These are phyloP conservation scores for Diversispora epigaea DNA, from an alignment of 192 early-diverging fungal genomes.

Conservation along the genomic window DNA sequence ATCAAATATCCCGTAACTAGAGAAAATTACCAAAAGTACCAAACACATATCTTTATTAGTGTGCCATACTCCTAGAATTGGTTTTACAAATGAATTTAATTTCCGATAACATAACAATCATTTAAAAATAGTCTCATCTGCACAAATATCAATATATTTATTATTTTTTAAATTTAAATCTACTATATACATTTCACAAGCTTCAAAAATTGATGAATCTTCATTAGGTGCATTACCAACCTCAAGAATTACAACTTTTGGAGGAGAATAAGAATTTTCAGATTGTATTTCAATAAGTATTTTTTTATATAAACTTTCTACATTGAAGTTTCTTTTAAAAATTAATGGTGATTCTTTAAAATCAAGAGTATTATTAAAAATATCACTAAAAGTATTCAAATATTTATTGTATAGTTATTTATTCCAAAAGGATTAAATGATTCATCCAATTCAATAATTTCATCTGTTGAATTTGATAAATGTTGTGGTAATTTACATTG, in stretches of 20 bases:
- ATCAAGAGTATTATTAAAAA: background rate
- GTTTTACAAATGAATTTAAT: background rate
- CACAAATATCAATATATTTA: background rate
- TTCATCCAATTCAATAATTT: background rate
- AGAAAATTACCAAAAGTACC: background rate
- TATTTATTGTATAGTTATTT: too few species aligned
- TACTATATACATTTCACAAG: background rate
- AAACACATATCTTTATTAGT: background rate
- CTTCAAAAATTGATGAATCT: background rate
- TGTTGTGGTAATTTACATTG: background rate
- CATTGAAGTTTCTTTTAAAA: background rate
- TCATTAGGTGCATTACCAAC: background rate
- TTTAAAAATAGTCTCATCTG: background rate
- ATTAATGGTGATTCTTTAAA: background rate
- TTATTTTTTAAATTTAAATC: constrained; percentile 4
- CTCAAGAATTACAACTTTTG: constrained; percentile 18
- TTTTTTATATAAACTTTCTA: background rate
- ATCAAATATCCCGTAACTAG: constrained; percentile 5
- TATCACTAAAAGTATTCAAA: too few species aligned
- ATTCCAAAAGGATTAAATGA: too few species aligned
- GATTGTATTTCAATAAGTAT: background rate
- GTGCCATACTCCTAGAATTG: constrained; percentile 1
- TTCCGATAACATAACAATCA: background rate
- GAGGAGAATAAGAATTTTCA: background rate
- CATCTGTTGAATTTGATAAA: background rate